Evolutionary conservation across 1,284 basidiomycete species (phyloP).

Genomic region (Puccinia triticina): DNA sequence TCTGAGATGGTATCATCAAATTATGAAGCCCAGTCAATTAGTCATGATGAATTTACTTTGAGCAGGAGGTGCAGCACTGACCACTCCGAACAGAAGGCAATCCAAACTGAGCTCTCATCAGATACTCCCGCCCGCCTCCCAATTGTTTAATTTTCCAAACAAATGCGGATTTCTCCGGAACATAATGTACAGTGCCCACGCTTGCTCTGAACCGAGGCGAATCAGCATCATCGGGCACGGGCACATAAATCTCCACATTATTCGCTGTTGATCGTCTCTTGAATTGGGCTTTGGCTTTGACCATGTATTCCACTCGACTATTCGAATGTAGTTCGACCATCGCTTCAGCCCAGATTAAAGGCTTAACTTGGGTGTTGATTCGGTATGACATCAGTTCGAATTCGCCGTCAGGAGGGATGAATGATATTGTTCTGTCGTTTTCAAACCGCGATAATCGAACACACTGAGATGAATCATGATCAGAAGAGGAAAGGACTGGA

Average conservation of each 20-base stretch:
- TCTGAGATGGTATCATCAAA: slow-evolving; percentile 55
- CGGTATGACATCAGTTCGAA: slow-evolving; percentile 98
- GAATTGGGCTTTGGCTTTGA: slow-evolving; percentile 97
- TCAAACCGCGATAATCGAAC: slow-evolving; percentile 99
- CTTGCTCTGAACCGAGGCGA: slow-evolving; percentile 82
- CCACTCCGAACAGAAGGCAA: slow-evolving; percentile 84
- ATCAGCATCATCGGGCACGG: slow-evolving; percentile 97
- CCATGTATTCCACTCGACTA: slow-evolving; percentile 93
- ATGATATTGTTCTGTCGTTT: slow-evolving; percentile 97
- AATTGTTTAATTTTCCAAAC: slow-evolving; percentile 98
- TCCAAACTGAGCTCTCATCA: slow-evolving; percentile 95
- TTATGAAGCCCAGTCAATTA: not conserved
- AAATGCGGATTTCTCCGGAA: slow-evolving; percentile 91
- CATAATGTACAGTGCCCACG: slow-evolving; percentile 89
- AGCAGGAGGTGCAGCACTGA: slow-evolving; percentile 60
- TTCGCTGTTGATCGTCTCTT: slow-evolving; percentile 94
- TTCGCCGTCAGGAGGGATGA: slow-evolving; percentile 98
- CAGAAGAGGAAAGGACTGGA: not conserved
- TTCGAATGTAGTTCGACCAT: slow-evolving; percentile 92
- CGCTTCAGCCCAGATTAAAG: slow-evolving; percentile 97
- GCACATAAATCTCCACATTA: slow-evolving; percentile 97
- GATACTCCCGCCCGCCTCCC: slow-evolving; percentile 86
- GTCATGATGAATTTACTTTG: not conserved
- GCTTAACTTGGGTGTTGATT: slow-evolving; percentile 93
- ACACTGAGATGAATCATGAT: slow-evolving; percentile 64